Evolutionary conservation across 345 rosid genomes (phyloP), one percentile per base, ranked within the genome.

Genomic region (Citrus sp.): DNA sequence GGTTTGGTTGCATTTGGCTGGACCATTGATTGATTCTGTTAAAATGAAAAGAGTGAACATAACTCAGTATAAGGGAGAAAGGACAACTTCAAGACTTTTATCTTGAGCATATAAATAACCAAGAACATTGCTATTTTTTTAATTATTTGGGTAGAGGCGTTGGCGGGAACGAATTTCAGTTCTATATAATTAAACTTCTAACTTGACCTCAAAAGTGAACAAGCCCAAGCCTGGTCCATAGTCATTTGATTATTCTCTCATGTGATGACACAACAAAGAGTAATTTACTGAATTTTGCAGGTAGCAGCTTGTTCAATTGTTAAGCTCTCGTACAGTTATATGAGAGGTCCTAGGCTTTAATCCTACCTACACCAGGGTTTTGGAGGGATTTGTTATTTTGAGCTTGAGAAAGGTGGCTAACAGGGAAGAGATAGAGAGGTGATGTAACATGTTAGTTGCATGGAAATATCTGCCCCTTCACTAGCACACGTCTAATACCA

Each of bases 1-100:
- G 87, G 93, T 85, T 88, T 91, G 86, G 87, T 86, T 58, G 84
- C 77, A 85, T 87, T 84, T 63, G 97, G 86, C 77, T 80, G 90
- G 67, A 80, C 75, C 74, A 82, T 83, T 79, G 82, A 80, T 84
- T 86, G 92, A 77, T 83, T 91, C 94, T 90, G 88, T 25, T 79
- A 73, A 58, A 32, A 49, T 62, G 30, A 78, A 22, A 22, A 34
- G 4, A 28, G 59, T 61, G 0, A 38, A 70, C 12, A 40, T 4
- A 40, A 54, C 62, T 18, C 27, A 30, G 32, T 38, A 2, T 37
- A 73, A 37, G 12, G 42, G 24, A 46, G 42, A 54, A 25, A 35
- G 38, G 42, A 54, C 60, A 38, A 21, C 67, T 71, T 34, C 28
- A 37, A 70, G 32, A 59, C 18, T 61, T 62, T 28, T 12, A 38